Conservation (phyloP, 2,329 filamentous ascomycete genomes). For the Colletotrichum theobromicola region DNA sequence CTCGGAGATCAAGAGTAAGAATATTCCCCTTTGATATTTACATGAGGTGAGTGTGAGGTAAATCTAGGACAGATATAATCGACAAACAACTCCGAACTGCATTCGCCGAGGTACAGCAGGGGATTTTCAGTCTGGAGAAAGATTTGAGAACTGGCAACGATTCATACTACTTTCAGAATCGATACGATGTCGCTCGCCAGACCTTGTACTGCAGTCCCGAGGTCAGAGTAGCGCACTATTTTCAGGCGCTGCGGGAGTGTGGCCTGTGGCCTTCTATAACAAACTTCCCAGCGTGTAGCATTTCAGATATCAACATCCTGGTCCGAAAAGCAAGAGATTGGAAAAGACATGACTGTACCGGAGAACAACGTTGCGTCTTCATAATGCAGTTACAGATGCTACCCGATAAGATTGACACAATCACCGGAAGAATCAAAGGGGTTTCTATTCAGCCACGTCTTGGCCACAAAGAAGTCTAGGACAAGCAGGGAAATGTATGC, state of each 20-base stretch:
- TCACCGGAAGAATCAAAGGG: neutral
- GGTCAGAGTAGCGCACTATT: neutral
- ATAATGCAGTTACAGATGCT: neutral
- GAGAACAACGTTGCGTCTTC: fast-evolving
- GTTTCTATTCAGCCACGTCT: neutral
- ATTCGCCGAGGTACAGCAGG: no score
- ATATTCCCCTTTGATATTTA: neutral
- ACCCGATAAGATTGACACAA: neutral
- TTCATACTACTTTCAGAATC: no score
- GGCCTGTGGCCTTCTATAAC: neutral
- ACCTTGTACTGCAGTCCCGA: no score
- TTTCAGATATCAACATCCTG: fast-evolving
- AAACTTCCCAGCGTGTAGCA: neutral
- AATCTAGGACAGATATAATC: no score
- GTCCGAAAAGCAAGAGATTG: neutral
- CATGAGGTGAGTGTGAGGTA: neutral
- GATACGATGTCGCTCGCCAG: no score
- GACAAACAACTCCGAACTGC: no score
- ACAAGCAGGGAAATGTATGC: no score
- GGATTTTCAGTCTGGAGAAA: no score
- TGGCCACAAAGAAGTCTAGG: neutral
- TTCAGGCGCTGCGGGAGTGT: neutral
- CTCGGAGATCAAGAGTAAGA: neutral
- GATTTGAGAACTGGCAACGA: no score
- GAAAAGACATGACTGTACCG: neutral